Evolutionary conservation across 495 filamentous ascomycete genomes (phyloP).

Genomic region (Beverwykella pulmonaria): DNA sequence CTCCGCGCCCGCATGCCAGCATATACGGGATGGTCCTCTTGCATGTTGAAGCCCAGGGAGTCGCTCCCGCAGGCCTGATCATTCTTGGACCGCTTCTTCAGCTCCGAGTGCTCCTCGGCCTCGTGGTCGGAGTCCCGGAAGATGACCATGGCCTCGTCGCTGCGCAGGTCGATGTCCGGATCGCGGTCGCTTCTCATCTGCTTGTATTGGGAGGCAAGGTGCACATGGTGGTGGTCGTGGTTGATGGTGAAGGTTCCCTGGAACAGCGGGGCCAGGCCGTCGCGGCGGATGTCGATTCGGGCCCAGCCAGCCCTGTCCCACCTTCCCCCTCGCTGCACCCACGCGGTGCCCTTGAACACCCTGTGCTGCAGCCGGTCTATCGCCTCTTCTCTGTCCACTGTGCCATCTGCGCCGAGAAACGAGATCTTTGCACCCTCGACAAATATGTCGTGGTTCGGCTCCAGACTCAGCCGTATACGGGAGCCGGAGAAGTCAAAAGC

Average conservation of each 20-base stretch:
- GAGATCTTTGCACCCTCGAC: constrained; percentile 72
- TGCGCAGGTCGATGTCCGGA: constrained; percentile 59
- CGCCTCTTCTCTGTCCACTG: constrained; percentile 59
- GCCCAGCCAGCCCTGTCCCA: constrained; percentile 89
- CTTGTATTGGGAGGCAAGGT: constrained; percentile 72
- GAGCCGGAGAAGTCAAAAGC: constrained; percentile 71
- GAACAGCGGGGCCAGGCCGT: constrained; percentile 80
- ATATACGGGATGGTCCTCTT: constrained; percentile 69
- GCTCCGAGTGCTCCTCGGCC: constrained; percentile 49
- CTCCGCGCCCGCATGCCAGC: constrained; percentile 47
- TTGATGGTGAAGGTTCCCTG: constrained; percentile 85
- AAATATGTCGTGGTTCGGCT: constrained; percentile 92
- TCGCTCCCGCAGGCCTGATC: constrained; percentile 63
- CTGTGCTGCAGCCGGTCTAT: constrained; percentile 73
- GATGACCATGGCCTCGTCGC: constrained; percentile 82
- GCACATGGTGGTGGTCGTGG: constrained; percentile 85
- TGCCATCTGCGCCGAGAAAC: constrained; percentile 71
- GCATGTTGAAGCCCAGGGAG: constrained; percentile 67
- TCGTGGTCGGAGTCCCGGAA: constrained; percentile 87
- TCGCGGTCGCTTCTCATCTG: constrained; percentile 75
- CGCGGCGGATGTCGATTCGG: constrained; percentile 71
- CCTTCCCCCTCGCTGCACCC: constrained; percentile 63
- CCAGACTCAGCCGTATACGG: constrained; percentile 74
- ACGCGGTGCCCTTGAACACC: constrained; percentile 80
- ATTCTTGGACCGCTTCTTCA: constrained; percentile 49